Percentiles rank a stretch among this genome's conserved stretches.
These are phyloP conservation scores for Geranium brycei DNA, from an alignment of 345 rosid genomes.

Conservation along the genomic window DNA sequence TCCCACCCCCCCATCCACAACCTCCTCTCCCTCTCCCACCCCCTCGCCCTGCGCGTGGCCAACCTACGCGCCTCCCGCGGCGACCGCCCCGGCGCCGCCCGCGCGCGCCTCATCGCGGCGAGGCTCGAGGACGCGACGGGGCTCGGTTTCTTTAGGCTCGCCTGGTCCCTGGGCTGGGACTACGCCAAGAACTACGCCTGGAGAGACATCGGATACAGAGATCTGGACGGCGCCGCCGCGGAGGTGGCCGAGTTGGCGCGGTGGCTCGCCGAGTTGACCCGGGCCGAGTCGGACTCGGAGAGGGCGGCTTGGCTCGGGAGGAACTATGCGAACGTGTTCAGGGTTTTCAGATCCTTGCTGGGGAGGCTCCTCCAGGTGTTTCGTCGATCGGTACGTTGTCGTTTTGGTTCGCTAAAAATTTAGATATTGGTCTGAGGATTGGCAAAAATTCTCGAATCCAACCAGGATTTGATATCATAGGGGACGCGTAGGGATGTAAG, in stretches of 20 bases:
- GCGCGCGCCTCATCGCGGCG: conserved; percentile 39
- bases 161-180: conserved; percentile 71
- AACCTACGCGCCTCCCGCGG: conserved; percentile 64
- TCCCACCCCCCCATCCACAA: conserved; percentile 30
- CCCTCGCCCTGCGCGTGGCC: conserved; percentile 62
- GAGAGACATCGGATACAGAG: conserved; percentile 42
- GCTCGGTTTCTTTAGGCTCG: conserved; percentile 29
- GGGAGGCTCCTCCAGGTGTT: conserved; percentile 40
- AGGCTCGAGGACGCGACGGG: conserved; percentile 38
- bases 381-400: conserved; percentile 34
- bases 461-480: too few relatives aligned
- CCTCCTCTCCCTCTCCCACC: conserved; percentile 47
- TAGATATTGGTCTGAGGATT: too few relatives aligned
- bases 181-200: conserved; percentile 61
- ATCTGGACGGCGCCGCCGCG: conserved; percentile 37
- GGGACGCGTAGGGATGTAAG: too few relatives aligned
- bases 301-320: conserved; percentile 36
- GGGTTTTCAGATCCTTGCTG: conserved; percentile 33
- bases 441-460: too few relatives aligned
- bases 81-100: conserved; percentile 39
- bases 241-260: conserved; percentile 51
- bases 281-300: conserved; percentile 32
- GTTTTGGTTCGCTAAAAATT: not conserved
- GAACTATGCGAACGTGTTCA: conserved; percentile 39
- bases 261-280: conserved; percentile 30